Base-by-base conservation (phyloP, 225 moss, liverwort and hornwort genomes). In the Anthoceros angustus region DNA sequence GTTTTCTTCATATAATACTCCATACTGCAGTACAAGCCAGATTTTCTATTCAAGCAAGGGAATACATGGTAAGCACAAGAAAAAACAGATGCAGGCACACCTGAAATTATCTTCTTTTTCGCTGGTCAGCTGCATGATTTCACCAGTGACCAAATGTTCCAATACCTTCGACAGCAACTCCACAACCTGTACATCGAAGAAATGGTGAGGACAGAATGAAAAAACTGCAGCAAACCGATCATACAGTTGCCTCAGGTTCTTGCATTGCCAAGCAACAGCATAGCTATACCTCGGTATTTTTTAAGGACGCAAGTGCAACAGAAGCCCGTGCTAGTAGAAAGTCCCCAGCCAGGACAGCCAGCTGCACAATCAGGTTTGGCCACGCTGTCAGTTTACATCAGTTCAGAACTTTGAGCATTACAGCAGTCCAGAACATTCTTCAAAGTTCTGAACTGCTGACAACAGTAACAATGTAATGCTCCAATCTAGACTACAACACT, bases 1-100 rank as follows among this genome's bases (percentile, higher is more conserved):
- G 94, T 90, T 70, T 90, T 94, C 73, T 85, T 77, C 83, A 94
- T 66, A 68, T 94, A 94, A 42, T 88, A 88, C 61, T 94, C 87
- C 94, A 94, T 88, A 71, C 94, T 90, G 80, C 74, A 18, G 70
- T 15, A 62, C 5, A 41, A 72, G 10, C 1, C 43, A 42, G n/a
- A 65, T 62, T 11, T 40, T 21, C 32, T 24, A 32, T 67, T 40
- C 50, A n/a, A 66, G 20, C 16, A 25, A 42, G 9, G 12, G 10
- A 25, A 0, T 67, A 6, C 9, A 15, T 38, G 12, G 61, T 20
- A 69, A 69, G 39, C 55, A 15, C 10, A 42, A 8, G 62, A 70
- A 63, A 69, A 71, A 46, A 25, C 63, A 23, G 25, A 66, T 62
- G 0, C 48, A 21, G 32, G 32, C 78, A 69, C 63, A 90, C 93